These are phyloP conservation scores for Talaromyces sp. DNA, from an alignment of 2,329 filamentous ascomycete species.

Conservation along the genomic window DNA sequence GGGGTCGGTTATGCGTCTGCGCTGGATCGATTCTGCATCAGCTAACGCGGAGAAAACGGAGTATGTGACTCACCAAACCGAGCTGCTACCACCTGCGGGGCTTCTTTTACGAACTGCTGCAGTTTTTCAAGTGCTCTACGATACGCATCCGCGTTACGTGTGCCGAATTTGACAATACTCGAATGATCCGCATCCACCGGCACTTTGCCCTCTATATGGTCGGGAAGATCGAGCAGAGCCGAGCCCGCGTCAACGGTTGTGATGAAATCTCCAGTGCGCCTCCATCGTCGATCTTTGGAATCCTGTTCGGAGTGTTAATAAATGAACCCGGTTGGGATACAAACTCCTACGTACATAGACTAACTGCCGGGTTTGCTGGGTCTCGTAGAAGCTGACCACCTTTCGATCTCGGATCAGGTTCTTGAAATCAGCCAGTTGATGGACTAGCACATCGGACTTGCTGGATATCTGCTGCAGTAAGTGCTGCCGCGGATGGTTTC, in stretches of 20 bases:
- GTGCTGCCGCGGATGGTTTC: conserved; percentile 2
- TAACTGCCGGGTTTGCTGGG: conserved; percentile 18
- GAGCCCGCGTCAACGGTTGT: background rate
- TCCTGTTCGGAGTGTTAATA: background rate
- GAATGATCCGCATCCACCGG: conserved; percentile 11
- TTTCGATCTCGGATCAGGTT: conserved; percentile 23
- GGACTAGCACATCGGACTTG: conserved; percentile 15
- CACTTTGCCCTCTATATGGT: conserved; percentile 12
- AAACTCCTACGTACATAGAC: conserved; percentile 13
- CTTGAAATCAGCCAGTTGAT: conserved; percentile 21
- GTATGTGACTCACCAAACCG: background rate
- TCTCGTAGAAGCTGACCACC: conserved; percentile 27
- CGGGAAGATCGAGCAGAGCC: conserved; percentile 11
- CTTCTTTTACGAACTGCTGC: background rate
- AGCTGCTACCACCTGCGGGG: background rate
- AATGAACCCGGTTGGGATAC: too few species aligned
- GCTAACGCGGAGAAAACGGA: too few species aligned
- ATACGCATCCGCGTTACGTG: background rate
- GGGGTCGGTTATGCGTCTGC: background rate
- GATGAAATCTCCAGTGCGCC: background rate
- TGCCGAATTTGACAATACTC: conserved; percentile 11
- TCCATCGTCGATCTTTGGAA: background rate
- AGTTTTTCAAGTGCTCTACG: background rate
- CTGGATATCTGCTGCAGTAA: conserved; percentile 1
- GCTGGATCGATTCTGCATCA: too few species aligned